These are phyloP conservation scores for Sesbania bispinosa DNA, from an alignment of 306 rosid species.

Conservation along the genomic window DNA sequence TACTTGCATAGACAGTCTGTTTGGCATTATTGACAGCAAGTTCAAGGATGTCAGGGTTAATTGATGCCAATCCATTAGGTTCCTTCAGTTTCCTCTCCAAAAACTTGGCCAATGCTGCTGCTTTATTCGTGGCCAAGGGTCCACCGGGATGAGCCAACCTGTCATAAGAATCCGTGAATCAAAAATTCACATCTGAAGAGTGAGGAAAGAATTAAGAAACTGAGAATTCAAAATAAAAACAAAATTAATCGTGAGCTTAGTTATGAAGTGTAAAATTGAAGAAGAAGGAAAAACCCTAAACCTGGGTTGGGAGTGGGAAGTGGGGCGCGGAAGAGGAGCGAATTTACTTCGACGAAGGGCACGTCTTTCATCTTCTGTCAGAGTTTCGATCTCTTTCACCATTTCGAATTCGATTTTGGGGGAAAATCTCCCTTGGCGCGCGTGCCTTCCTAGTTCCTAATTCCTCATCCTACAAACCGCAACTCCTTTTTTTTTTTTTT, in stretches of 20 bases:
- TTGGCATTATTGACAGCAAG: slow-evolving; percentile 75
- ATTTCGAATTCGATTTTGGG: slow-evolving; percentile 9
- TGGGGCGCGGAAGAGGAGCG: slow-evolving; percentile 68
- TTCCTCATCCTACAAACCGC: neutral
- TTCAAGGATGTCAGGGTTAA: slow-evolving; percentile 67
- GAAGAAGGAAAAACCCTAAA: slow-evolving; percentile 21
- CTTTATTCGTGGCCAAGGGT: slow-evolving; percentile 82
- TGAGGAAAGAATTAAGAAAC: neutral
- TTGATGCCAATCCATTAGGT: slow-evolving; percentile 63
- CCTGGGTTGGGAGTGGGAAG: slow-evolving; percentile 67
- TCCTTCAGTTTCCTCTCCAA: slow-evolving; percentile 70
- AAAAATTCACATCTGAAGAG: neutral
- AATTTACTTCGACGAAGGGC: slow-evolving; percentile 92
- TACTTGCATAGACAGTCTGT: slow-evolving; percentile 55
- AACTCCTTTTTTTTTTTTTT: neutral
- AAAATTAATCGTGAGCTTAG: neutral
- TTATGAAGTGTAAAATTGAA: neutral
- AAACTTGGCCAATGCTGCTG: slow-evolving; percentile 90
- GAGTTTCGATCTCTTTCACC: slow-evolving; percentile 52
- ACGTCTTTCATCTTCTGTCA: slow-evolving; percentile 77
- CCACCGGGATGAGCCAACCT: slow-evolving; percentile 98
- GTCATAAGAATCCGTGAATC: neutral
- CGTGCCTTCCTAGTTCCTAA: neutral
- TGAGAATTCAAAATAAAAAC: neutral
- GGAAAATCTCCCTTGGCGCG: neutral